A percentile compares a stretch with the other conserved stretches of the same genome.
These are phyloP conservation scores for Amanita rimosa DNA, from an alignment of 768 basidiomycete species.

Conservation along the genomic window DNA sequence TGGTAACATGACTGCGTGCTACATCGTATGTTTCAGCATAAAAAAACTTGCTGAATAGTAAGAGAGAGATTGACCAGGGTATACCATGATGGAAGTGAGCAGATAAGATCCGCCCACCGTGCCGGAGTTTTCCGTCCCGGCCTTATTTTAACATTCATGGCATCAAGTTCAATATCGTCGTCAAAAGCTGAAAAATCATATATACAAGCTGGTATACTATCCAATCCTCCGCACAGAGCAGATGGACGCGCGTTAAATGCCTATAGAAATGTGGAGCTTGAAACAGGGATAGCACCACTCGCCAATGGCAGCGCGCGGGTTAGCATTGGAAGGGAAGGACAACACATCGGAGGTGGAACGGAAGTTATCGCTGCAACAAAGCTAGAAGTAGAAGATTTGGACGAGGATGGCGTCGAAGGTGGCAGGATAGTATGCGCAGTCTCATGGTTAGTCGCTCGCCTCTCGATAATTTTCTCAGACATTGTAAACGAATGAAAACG, in stretches of 20 bases:
- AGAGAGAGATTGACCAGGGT: conserved; percentile 18
- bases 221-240: conserved; percentile 50
- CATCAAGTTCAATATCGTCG: conserved; percentile 35
- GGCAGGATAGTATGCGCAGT: conserved; percentile 61
- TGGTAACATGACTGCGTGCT: conserved; percentile 43
- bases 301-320: conserved; percentile 80
- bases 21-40: conserved; percentile 5
- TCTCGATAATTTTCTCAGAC: not conserved
- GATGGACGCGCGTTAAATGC: conserved; percentile 66
- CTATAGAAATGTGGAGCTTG: conserved; percentile 59
- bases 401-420: conserved; percentile 35
- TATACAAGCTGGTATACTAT: conserved; percentile 53
- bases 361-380: conserved; percentile 73
- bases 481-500: conserved; percentile 10
- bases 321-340: conserved; percentile 49
- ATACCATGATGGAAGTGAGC: conserved; percentile 14
- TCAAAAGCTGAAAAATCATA: conserved; percentile 69
- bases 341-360: conserved; percentile 53
- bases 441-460: conserved; percentile 54
- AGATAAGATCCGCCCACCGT: not conserved
- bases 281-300: conserved; percentile 69
- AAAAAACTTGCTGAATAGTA: not conserved
- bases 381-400: conserved; percentile 62
- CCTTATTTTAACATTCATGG: conserved; percentile 13
- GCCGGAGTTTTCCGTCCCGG: conserved; percentile 6